phyloP scores from a whole-genome alignment of 768 basidiomycete genomes.

The Boletellus emodensis region DNA sequence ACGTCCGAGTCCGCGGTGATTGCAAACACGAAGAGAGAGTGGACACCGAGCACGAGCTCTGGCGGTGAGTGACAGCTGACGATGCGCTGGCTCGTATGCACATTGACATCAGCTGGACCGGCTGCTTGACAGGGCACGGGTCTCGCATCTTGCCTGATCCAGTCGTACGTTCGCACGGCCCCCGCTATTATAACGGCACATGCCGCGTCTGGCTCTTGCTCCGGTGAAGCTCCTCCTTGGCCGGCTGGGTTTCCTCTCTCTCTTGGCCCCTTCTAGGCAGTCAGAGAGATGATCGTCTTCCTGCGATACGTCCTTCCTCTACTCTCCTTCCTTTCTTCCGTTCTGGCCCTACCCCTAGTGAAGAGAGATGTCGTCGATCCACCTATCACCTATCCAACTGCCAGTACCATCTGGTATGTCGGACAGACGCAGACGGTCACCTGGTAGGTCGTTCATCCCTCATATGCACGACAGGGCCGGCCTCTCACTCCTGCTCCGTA shows the following conservation, averaged over 20 bases:
- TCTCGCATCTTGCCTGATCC: conserved; percentile 2
- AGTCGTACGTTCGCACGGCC: conserved; percentile 22
- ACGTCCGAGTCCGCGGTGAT: background rate
- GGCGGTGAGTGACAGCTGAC: background rate
- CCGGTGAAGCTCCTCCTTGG: conserved; percentile 13
- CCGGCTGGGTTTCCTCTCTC: conserved; percentile 15
- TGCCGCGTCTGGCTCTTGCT: background rate
- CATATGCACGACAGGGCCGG: conserved; percentile 19
- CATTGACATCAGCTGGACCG: no score
- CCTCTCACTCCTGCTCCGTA: conserved; percentile 27
- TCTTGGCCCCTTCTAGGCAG: background rate
- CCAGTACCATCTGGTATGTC: conserved; percentile 41
- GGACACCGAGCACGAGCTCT: no score
- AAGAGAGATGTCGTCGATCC: conserved; percentile 46
- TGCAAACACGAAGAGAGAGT: background rate
- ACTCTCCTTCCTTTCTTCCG: conserved; percentile 15
- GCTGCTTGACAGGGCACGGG: no score
- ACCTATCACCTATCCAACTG: conserved; percentile 42
- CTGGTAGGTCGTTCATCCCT: conserved; percentile 34
- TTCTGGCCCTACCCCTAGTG: conserved; percentile 31
- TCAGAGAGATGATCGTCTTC: conserved; percentile 22
- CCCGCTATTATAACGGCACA: conserved; percentile 12
- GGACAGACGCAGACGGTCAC: conserved; percentile 46
- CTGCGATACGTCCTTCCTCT: conserved; percentile 23
- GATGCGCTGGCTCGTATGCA: no score